Evolutionary conservation across 2,329 filamentous ascomycete species (phyloP).

Genomic region (Cercospora sp.): DNA sequence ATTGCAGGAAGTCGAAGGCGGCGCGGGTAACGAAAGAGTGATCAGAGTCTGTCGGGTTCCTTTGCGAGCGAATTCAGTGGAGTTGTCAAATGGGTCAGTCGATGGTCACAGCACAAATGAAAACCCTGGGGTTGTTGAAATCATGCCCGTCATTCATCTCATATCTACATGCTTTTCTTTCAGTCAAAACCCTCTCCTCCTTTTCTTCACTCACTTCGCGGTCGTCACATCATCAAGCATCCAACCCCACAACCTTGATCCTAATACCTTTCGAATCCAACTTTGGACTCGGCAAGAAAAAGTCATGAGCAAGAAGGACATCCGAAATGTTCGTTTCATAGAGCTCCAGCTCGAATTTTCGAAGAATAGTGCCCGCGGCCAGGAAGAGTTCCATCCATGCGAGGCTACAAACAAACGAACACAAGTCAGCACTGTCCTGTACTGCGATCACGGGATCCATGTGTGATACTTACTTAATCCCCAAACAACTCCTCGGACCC

Average conservation of each 20-base stretch:
- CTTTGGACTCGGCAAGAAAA: slow-evolving; percentile 27
- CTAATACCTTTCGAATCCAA: slow-evolving; percentile 29
- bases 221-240: not conserved
- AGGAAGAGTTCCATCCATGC: slow-evolving; percentile 34
- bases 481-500: slow-evolving; percentile 38
- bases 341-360: slow-evolving; percentile 28
- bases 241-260: slow-evolving; percentile 17
- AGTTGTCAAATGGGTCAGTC: too few relatives aligned
- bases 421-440: too few relatives aligned
- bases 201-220: not conserved
- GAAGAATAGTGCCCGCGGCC: slow-evolving; percentile 23
- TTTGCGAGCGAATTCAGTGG: too few relatives aligned
- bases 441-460: too few relatives aligned
- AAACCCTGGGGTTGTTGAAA: not conserved
- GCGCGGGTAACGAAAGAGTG: too few relatives aligned
- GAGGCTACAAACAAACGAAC: slow-evolving; percentile 11
- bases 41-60: too few relatives aligned
- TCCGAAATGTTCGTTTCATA: slow-evolving; percentile 25
- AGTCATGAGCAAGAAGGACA: slow-evolving; percentile 25
- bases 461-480: slow-evolving; percentile 21
- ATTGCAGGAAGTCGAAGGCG: too few relatives aligned
- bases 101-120: too few relatives aligned
- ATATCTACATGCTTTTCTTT: not conserved
- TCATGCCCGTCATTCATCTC: not conserved
- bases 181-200: not conserved